Conservation (phyloP, 73 alveolate genomes). For the Tetrahymena borealis region DNA sequence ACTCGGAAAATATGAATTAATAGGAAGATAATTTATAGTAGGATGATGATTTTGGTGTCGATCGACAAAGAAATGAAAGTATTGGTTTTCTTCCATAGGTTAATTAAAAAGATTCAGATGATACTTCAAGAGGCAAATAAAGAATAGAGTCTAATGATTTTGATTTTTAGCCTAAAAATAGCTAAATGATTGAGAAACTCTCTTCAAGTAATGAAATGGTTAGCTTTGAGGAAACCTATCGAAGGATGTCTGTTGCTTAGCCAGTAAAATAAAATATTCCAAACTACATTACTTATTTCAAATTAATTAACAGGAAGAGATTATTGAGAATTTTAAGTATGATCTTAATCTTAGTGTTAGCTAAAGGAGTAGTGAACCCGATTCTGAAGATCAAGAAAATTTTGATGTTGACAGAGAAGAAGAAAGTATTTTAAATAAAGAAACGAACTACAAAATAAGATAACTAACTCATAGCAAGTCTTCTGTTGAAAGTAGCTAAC, state of each 20-base stretch:
- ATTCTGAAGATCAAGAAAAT: background rate
- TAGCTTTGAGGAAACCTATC: background rate
- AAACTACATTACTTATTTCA: background rate
- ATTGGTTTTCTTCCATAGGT: no score
- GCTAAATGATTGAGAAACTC: background rate
- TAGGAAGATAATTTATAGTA: background rate
- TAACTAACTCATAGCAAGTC: background rate
- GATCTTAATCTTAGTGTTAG: background rate
- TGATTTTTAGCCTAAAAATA: background rate
- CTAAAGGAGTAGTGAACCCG: background rate
- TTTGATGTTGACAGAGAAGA: background rate
- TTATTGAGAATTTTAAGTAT: background rate
- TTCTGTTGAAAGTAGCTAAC: background rate
- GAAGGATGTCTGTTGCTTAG: background rate
- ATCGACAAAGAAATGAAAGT: background rate
- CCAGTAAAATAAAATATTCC: background rate
- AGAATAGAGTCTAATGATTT: background rate
- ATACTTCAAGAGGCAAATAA: background rate
- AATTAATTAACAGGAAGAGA: background rate
- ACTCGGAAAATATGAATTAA: background rate
- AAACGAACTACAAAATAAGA: background rate
- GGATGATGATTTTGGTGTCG: background rate
- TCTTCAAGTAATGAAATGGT: background rate
- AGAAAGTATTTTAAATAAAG: background rate
- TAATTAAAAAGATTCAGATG: background rate